Evolutionary conservation across 352 stramenopile species (phyloP).

Genomic region (Globisporangium recalcitrans): DNA sequence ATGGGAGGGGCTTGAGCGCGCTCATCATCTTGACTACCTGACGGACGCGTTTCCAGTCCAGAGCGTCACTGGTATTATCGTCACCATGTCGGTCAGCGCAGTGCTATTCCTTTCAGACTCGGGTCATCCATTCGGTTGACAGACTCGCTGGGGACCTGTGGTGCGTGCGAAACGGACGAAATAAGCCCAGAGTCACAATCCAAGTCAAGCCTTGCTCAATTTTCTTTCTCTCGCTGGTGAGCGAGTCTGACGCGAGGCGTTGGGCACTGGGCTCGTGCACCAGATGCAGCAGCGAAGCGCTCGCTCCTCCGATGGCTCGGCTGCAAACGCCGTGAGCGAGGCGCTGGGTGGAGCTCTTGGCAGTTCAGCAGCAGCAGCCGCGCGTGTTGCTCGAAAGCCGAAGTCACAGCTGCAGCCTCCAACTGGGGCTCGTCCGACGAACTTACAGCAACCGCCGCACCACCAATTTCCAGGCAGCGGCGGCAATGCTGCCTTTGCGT

Average conservation of each 20-base stretch:
- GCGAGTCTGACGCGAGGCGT: no score
- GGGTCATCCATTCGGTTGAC: neutral
- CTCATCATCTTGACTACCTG: slow-evolving; percentile 50
- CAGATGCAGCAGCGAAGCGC: slow-evolving; percentile 7
- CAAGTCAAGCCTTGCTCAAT: no score
- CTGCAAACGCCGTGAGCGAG: slow-evolving; percentile 36
- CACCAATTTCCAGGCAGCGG: neutral
- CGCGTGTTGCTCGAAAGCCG: slow-evolving; percentile 1
- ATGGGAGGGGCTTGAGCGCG: slow-evolving; percentile 30
- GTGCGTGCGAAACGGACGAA: neutral
- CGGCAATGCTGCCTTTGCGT: neutral
- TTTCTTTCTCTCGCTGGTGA: neutral
- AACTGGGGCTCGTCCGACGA: neutral
- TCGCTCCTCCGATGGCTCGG: slow-evolving; percentile 10
- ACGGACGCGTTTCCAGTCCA: slow-evolving; percentile 60
- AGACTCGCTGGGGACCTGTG: neutral
- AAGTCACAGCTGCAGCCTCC: neutral
- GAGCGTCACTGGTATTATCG: slow-evolving; percentile 17
- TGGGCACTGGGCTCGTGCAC: no score
- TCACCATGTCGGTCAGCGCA: neutral
- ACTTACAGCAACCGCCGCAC: no score
- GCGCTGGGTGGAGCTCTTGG: slow-evolving; percentile 24
- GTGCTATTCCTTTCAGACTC: neutral
- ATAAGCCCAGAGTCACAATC: no score
- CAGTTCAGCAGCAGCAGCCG: neutral